Conservation (phyloP, 2,329 filamentous ascomycete genomes). For the Trichoderma koningii region DNA sequence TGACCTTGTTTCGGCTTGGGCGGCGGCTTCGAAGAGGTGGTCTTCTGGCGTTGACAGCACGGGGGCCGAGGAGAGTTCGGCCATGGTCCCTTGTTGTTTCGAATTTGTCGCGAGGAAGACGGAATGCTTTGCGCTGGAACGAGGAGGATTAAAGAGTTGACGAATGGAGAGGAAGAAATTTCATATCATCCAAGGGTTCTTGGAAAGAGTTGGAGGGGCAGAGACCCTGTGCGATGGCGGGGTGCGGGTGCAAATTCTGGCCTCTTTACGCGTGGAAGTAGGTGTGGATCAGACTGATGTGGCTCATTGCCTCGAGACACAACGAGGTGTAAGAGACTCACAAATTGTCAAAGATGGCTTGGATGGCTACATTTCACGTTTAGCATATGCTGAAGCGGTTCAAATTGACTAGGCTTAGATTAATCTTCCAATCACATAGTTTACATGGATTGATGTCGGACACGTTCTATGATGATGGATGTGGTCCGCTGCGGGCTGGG, state of each 20-base stretch:
- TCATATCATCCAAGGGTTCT: slow-evolving; percentile 5
- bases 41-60: slow-evolving; percentile 67
- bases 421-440: too few species aligned
- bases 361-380: too few species aligned
- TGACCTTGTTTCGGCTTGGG: slow-evolving; percentile 39
- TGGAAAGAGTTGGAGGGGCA: slow-evolving; percentile 26
- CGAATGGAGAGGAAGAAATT: slow-evolving; percentile 19
- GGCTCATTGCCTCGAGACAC: too few species aligned
- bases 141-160: not conserved
- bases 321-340: too few species aligned
- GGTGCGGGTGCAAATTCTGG: slow-evolving; percentile 33
- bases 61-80: slow-evolving; percentile 55
- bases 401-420: too few species aligned
- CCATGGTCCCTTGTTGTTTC: slow-evolving; percentile 41
- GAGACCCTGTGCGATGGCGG: slow-evolving; percentile 37
- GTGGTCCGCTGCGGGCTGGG: too few species aligned
- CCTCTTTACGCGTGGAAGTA: rapidly evolving
- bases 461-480: not conserved
- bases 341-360: too few species aligned
- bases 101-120: not conserved
- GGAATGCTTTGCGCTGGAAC: not conserved
- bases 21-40: slow-evolving; percentile 56
- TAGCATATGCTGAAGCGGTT: too few species aligned
- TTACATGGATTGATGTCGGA: not conserved
- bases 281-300: not conserved